Evolutionary conservation across 345 rosid species (phyloP).

Genomic region (Aegle marmelos): DNA sequence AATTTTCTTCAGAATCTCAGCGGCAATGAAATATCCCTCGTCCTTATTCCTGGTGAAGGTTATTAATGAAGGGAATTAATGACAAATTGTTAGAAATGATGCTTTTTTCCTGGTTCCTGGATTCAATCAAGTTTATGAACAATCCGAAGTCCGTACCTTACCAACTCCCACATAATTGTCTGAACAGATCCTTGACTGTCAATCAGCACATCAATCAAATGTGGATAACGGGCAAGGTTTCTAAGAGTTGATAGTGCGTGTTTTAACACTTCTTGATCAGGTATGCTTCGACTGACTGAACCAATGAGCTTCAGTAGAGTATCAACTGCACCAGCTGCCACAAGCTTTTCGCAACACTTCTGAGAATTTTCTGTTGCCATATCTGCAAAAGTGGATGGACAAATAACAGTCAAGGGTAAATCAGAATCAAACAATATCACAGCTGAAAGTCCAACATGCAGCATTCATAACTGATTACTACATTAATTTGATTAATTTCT

Average conservation of each 20-base stretch:
- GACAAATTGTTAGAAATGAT: background rate
- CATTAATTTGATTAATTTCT: background rate
- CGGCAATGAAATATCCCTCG: constrained; percentile 73
- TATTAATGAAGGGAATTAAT: background rate
- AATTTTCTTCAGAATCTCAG: constrained; percentile 66
- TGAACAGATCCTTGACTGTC: constrained; percentile 53
- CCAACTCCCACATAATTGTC: constrained; percentile 61
- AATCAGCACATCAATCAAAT: constrained; percentile 60
- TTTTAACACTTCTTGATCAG: constrained; percentile 83
- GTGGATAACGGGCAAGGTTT: constrained; percentile 64
- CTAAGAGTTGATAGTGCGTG: constrained; percentile 76
- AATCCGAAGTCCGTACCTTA: constrained; percentile 63
- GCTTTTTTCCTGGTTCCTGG: background rate
- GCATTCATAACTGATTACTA: background rate
- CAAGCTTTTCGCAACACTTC: constrained; percentile 83
- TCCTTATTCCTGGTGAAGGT: constrained; percentile 78
- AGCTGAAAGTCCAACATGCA: background rate
- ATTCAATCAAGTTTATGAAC: background rate
- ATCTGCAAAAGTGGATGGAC: constrained; percentile 36
- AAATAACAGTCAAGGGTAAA: too few species aligned
- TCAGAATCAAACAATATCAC: background rate
- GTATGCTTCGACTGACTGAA: constrained; percentile 79
- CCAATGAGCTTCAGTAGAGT: constrained; percentile 61
- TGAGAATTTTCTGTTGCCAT: constrained; percentile 70
- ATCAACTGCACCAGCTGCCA: constrained; percentile 77